These are phyloP conservation scores for Xanthoconium separans DNA, from an alignment of 1,284 basidiomycete species.

Conservation along the genomic window DNA sequence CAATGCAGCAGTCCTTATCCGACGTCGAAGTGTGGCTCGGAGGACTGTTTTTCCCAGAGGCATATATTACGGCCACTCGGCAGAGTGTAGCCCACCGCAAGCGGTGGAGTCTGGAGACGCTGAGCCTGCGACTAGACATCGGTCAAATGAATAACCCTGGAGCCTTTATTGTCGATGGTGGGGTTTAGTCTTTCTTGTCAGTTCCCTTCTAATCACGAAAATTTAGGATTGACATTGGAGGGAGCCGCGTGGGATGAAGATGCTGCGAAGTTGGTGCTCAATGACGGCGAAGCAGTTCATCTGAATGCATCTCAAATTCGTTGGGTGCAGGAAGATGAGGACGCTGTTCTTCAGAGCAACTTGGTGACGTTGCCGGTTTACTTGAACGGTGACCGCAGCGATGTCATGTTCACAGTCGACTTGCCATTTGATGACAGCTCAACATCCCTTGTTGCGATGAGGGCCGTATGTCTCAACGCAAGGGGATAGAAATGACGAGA, in stretches of 20 bases:
- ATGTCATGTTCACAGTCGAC: constrained; percentile 85
- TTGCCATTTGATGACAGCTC: constrained; percentile 71
- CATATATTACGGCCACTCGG: constrained; percentile 90
- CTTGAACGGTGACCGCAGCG: constrained; percentile 86
- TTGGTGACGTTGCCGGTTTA: constrained; percentile 87
- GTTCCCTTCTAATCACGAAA: constrained; percentile 10
- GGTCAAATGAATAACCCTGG: constrained; percentile 72
- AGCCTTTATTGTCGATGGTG: constrained; percentile 86
- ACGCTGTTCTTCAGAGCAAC: constrained; percentile 30
- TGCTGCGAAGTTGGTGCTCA: constrained; percentile 66
- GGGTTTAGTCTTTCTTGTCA: constrained; percentile 25
- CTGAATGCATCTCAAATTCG: constrained; percentile 79
- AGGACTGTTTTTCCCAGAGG: constrained; percentile 93
- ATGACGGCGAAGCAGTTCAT: constrained; percentile 77
- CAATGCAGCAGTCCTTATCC: constrained; percentile 58
- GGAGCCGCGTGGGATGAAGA: constrained; percentile 71
- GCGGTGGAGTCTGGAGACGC: constrained; percentile 89
- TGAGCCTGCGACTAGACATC: constrained; percentile 77
- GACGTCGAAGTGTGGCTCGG: constrained; percentile 88
- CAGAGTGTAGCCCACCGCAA: constrained; percentile 90
- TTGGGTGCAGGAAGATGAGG: constrained; percentile 75
- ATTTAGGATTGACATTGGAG: constrained; percentile 77
- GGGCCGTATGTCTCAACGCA: constrained; percentile 81
- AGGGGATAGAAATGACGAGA: constrained; percentile 43
- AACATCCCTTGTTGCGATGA: constrained; percentile 68